These are phyloP conservation scores for Arabis hirsuta DNA, from an alignment of 345 rosid genomes.

Conservation along the genomic window DNA sequence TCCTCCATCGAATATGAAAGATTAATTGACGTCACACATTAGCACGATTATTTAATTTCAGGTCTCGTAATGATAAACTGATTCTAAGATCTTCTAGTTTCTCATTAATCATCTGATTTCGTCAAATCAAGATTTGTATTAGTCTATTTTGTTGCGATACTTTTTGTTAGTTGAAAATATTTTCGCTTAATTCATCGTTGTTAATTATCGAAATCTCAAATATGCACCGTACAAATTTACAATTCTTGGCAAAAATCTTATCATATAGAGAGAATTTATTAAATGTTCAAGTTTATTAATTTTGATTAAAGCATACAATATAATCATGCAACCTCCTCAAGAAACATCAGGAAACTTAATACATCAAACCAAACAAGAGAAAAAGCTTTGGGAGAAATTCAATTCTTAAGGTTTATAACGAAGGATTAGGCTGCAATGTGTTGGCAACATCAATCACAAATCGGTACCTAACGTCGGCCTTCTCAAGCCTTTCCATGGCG, in stretches of 20 bases:
- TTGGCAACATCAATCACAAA: slow-evolving; percentile 64
- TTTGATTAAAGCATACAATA: not conserved
- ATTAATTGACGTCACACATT: not conserved
- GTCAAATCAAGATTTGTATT: too few species aligned
- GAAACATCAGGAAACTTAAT: slow-evolving; percentile 16
- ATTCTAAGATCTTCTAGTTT: not conserved
- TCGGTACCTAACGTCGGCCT: slow-evolving; percentile 59
- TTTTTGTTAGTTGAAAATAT: too few species aligned
- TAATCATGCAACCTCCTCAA: not conserved
- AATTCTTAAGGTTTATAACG: slow-evolving; percentile 1
- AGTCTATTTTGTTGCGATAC: too few species aligned
- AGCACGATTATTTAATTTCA: not conserved
- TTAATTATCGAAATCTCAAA: not conserved
- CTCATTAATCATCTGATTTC: not conserved
- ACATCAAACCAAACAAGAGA: slow-evolving; percentile 23
- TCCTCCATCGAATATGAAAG: slow-evolving; percentile 1
- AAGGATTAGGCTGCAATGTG: slow-evolving; percentile 45
- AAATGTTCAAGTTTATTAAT: not conserved
- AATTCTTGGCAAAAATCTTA: not conserved
- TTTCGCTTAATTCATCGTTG: too few species aligned
- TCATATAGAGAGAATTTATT: not conserved
- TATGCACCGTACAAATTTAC: too few species aligned
- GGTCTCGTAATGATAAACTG: not conserved
- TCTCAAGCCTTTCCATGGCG: slow-evolving; percentile 56
- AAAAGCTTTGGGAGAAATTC: not conserved